These are phyloP conservation scores for Neurospora sp. DNA, from an alignment of 495 filamentous ascomycete genomes.

Conservation along the genomic window DNA sequence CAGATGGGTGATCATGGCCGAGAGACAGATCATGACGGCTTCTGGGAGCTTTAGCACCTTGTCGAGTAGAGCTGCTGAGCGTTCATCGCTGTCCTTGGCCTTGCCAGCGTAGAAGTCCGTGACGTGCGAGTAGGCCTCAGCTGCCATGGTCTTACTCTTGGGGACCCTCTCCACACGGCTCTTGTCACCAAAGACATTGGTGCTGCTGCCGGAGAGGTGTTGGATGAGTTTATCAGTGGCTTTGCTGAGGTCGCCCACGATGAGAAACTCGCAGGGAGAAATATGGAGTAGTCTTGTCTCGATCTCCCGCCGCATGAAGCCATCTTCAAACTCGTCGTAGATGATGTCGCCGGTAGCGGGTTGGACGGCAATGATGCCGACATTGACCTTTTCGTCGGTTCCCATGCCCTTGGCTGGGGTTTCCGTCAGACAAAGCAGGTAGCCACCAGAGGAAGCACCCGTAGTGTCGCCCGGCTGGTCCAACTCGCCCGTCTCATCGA, in stretches of 20 bases:
- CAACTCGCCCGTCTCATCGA: conserved; percentile 85
- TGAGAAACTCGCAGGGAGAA: conserved; percentile 90
- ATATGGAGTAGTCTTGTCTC: conserved; percentile 93
- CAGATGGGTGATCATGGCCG: conserved; percentile 92
- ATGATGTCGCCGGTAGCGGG: conserved; percentile 93
- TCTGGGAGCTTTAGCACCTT: conserved; percentile 80
- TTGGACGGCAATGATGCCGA: conserved; percentile 91
- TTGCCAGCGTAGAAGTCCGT: conserved; percentile 90
- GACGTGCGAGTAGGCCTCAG: conserved; percentile 79
- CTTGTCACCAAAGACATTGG: conserved; percentile 87
- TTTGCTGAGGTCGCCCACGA: conserved; percentile 85
- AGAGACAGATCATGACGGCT: conserved; percentile 81
- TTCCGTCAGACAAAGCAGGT: conserved; percentile 89
- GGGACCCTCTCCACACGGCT: conserved; percentile 71
- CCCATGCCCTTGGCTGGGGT: conserved; percentile 73
- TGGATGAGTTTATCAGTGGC: conserved; percentile 88
- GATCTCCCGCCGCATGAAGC: conserved; percentile 95
- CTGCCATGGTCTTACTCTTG: conserved; percentile 73
- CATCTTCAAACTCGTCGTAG: conserved; percentile 93
- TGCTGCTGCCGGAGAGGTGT: conserved; percentile 75
- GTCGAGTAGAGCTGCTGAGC: conserved; percentile 57
- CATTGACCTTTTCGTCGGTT: conserved; percentile 85
- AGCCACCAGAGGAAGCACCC: conserved; percentile 68
- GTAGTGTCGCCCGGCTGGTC: conserved; percentile 41
- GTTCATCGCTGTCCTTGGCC: conserved; percentile 48